A percentile compares a stretch with the other conserved stretches of the same genome.
Conservation (phyloP, 2,329 filamentous ascomycete species). For the Colletotrichum ledebouriae region DNA sequence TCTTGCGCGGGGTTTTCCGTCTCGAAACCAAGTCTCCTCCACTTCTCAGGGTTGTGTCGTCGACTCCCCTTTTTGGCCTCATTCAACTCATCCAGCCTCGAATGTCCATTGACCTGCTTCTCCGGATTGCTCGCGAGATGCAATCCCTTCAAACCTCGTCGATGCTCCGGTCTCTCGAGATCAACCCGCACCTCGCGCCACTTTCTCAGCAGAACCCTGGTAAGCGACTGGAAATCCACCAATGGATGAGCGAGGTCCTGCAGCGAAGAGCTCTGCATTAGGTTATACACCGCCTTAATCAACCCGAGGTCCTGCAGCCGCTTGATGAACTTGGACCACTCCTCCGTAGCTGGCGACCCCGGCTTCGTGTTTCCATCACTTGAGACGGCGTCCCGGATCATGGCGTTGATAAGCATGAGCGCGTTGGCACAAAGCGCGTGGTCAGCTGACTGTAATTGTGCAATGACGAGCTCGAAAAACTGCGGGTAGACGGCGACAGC, state of each 20-base stretch:
- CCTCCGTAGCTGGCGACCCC: conserved; percentile 64
- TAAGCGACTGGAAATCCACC: conserved; percentile 92
- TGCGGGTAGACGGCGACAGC: conserved; percentile 91
- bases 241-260: conserved; percentile 92
- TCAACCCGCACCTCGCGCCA: conserved; percentile 91
- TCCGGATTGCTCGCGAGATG: conserved; percentile 86
- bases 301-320: conserved; percentile 91
- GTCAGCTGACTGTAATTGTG: conserved; percentile 91
- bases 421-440: conserved; percentile 96
- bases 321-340: conserved; percentile 98
- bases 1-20: conserved; percentile 88
- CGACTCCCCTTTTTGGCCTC: conserved; percentile 71
- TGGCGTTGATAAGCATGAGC: conserved; percentile 92
- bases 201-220: conserved; percentile 86
- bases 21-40: conserved; percentile 92
- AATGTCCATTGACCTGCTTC: conserved; percentile 58
- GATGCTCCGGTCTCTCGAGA: conserved; percentile 87
- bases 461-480: conserved; percentile 94
- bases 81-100: conserved; percentile 52
- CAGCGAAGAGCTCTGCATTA: conserved; percentile 94
- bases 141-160: conserved; percentile 86
- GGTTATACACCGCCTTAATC: conserved; percentile 88
- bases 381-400: conserved; percentile 92
- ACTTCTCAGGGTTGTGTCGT: conserved; percentile 89
- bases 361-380: conserved; percentile 66